These are phyloP conservation scores for Comarum palustre DNA, from an alignment of 306 rosid species.

Conservation along the genomic window DNA sequence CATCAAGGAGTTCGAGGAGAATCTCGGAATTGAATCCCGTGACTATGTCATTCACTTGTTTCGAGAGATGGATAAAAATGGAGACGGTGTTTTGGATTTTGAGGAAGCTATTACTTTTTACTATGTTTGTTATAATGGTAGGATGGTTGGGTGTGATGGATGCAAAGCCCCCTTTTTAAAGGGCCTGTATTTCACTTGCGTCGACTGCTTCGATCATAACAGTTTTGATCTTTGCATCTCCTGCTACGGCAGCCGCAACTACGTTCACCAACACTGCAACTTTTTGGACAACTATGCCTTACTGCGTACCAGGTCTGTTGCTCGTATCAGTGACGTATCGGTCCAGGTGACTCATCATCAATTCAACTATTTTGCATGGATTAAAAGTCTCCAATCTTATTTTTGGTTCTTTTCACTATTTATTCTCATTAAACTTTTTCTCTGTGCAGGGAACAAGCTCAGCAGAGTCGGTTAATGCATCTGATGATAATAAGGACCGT, in stretches of 20 bases:
- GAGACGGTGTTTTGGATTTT: conserved; percentile 1
- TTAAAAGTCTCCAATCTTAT: no score
- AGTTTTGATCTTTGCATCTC: neutral
- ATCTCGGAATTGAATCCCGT: no score
- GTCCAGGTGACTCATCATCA: no score
- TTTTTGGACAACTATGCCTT: neutral
- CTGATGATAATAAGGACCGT: no score
- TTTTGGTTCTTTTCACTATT: no score
- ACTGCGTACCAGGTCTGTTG: neutral
- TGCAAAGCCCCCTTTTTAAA: neutral
- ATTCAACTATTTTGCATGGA: no score
- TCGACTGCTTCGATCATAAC: neutral
- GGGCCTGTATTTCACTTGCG: conserved; percentile 10
- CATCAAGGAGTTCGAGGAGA: neutral
- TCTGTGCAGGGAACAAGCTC: neutral
- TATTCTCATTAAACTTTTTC: no score
- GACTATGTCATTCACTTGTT: neutral
- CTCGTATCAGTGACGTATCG: no score
- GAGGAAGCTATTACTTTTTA: neutral
- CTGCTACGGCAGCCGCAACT: neutral
- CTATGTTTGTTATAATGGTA: neutral
- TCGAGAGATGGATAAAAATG: neutral
- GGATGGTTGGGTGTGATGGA: neutral
- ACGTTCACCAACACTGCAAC: neutral
- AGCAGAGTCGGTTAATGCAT: neutral